Conservation (phyloP, 345 rosid genomes). For the Brassica nigra region DNA sequence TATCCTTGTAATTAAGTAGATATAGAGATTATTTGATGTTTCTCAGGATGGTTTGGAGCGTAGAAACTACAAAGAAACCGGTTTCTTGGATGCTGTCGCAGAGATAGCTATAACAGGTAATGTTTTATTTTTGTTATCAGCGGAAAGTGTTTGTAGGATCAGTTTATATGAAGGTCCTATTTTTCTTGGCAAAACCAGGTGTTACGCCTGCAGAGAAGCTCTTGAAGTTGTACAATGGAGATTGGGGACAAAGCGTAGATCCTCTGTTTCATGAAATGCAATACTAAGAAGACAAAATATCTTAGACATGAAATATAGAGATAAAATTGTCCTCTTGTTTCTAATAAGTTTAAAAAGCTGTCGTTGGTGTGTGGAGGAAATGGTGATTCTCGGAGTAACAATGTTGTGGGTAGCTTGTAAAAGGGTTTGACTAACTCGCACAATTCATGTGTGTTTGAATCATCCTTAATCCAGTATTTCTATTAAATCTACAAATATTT, state of each 20-base stretch:
- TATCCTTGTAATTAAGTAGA: neutral
- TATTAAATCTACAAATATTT: neutral
- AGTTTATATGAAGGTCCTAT: neutral
- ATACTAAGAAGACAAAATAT: conserved; percentile 41
- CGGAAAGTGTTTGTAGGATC: neutral
- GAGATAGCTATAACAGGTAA: conserved; percentile 86
- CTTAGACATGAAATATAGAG: conserved; percentile 30
- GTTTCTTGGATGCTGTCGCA: conserved; percentile 65
- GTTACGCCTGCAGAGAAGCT: conserved; percentile 79
- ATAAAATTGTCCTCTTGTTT: neutral
- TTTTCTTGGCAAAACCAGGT: conserved; percentile 44
- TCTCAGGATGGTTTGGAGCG: conserved; percentile 85
- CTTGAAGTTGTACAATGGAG: conserved; percentile 65
- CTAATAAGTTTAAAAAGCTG: neutral
- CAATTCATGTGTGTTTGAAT: conserved; percentile 4
- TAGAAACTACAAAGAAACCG: conserved; percentile 78
- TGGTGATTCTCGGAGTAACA: neutral
- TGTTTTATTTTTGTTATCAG: neutral
- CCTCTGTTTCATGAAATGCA: conserved; percentile 79
- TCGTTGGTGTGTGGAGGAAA: neutral
- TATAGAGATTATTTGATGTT: neutral
- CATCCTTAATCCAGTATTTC: neutral
- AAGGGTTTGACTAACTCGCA: neutral
- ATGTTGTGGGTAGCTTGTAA: neutral
- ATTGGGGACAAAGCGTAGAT: conserved; percentile 80